Conservation (phyloP, 192 early-diverging fungal species). For the Cladochytrium replicatum region DNA sequence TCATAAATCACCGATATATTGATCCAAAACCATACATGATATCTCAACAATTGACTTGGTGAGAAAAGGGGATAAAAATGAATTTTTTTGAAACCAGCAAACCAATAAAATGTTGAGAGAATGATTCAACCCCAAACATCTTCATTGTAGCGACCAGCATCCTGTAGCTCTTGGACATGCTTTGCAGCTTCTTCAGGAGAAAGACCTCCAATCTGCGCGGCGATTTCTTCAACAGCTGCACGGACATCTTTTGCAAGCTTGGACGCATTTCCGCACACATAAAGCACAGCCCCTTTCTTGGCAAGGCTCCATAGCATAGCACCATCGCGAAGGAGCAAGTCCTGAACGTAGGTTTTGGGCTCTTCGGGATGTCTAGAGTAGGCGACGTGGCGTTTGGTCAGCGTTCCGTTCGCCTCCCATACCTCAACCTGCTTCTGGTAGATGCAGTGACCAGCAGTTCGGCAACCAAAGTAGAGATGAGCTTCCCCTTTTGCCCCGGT, state of each 20-base stretch:
- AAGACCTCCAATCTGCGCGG: conserved; percentile 4
- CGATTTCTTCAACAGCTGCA: conserved; percentile 5
- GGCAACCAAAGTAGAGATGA: conserved; percentile 2
- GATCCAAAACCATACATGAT: too few relatives aligned
- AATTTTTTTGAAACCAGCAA: too few relatives aligned
- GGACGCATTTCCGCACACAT: conserved; percentile 14
- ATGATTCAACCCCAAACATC: conserved; percentile 26
- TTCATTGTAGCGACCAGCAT: conserved; percentile 4
- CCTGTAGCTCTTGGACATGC: conserved; percentile 1
- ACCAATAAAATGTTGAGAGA: too few relatives aligned
- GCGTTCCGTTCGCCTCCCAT: neutral
- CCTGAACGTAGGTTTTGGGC: conserved; percentile 6
- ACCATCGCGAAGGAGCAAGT: neutral
- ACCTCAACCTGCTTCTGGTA: neutral
- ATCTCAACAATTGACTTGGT: too few relatives aligned
- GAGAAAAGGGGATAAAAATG: too few relatives aligned
- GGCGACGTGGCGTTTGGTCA: conserved; percentile 5
- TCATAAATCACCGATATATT: too few relatives aligned
- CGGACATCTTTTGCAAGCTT: conserved; percentile 19
- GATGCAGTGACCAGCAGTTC: neutral
- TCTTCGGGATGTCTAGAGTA: conserved; percentile 7
- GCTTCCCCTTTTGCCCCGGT: neutral
- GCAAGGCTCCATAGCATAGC: neutral
- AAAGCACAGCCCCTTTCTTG: conserved; percentile 2
- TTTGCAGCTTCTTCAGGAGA: neutral